phyloP scores from a whole-genome alignment of 306 rosid genomes.

The Fragaria ananassa region DNA sequence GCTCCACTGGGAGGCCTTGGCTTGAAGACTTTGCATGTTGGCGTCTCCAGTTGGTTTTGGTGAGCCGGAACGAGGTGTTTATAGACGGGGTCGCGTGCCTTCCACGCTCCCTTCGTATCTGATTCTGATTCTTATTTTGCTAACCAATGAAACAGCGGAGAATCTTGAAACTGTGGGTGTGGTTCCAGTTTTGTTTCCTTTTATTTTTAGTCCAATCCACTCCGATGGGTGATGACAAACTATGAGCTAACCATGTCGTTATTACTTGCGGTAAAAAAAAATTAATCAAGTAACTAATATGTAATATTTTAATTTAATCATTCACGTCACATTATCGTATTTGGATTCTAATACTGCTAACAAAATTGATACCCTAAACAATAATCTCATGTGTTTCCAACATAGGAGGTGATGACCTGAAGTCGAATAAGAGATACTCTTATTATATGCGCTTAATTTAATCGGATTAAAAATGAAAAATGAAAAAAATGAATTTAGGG shows the following conservation, averaged over 20 bases:
- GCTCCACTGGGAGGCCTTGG: constrained; percentile 83
- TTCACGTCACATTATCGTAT: too few relatives aligned
- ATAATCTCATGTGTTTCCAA: too few relatives aligned
- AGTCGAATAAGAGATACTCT: too few relatives aligned
- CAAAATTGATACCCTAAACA: too few relatives aligned
- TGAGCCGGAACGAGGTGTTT: neutral
- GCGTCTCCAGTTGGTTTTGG: neutral
- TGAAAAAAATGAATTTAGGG: too few relatives aligned
- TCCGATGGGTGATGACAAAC: neutral
- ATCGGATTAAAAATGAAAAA: too few relatives aligned
- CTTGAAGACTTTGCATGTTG: constrained; percentile 64
- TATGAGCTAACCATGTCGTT: constrained; percentile 17
- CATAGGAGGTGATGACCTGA: too few relatives aligned
- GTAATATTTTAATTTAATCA: too few relatives aligned
- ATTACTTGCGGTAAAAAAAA: neutral
- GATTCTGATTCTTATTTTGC: neutral
- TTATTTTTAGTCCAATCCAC: too few relatives aligned
- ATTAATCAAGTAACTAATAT: too few relatives aligned
- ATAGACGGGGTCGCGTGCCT: constrained; percentile 29
- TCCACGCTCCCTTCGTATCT: constrained; percentile 8
- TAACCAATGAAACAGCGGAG: neutral
- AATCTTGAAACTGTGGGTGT: neutral
- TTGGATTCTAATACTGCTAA: too few relatives aligned
- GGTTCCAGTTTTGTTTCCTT: neutral
- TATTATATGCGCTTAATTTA: too few relatives aligned